These are phyloP conservation scores for Musa balbisiana DNA, from an alignment of 202 grass and related monocot species.

Conservation along the genomic window DNA sequence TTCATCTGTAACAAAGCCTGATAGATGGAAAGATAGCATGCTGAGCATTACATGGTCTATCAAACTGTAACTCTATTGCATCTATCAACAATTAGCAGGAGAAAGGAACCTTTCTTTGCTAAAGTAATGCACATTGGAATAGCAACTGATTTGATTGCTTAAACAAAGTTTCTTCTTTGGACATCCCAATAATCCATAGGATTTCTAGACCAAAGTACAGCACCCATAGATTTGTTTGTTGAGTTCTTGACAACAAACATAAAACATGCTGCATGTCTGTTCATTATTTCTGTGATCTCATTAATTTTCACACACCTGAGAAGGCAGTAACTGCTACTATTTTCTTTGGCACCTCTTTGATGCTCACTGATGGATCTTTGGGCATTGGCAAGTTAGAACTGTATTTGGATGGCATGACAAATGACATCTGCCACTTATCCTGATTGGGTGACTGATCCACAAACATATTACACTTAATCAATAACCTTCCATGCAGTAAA, in stretches of 20 bases:
- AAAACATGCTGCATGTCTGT: not conserved
- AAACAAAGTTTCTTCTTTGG: not conserved
- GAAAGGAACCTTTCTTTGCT: not conserved
- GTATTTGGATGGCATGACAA: conserved; percentile 91
- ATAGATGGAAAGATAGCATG: conserved; percentile 7
- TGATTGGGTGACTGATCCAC: conserved; percentile 35
- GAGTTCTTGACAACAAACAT: not conserved
- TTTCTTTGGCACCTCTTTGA: conserved; percentile 73
- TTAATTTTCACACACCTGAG: conserved; percentile 46
- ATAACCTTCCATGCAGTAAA: not conserved
- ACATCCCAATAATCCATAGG: not conserved
- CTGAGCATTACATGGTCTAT: not conserved
- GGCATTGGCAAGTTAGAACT: conserved; percentile 64
- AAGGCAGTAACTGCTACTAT: conserved; percentile 58
- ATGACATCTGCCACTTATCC: conserved; percentile 84
- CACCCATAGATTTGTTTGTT: not conserved
- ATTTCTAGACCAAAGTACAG: not conserved
- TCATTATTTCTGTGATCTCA: not conserved
- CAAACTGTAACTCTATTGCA: not conserved
- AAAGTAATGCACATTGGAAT: not conserved
- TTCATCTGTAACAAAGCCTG: conserved; percentile 83
- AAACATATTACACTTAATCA: not conserved
- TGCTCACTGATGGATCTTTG: conserved; percentile 63
- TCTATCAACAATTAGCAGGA: not conserved
- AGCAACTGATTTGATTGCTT: not conserved